Conservation (phyloP, 2,329 filamentous ascomycete genomes). For the Cladosporium sp. region DNA sequence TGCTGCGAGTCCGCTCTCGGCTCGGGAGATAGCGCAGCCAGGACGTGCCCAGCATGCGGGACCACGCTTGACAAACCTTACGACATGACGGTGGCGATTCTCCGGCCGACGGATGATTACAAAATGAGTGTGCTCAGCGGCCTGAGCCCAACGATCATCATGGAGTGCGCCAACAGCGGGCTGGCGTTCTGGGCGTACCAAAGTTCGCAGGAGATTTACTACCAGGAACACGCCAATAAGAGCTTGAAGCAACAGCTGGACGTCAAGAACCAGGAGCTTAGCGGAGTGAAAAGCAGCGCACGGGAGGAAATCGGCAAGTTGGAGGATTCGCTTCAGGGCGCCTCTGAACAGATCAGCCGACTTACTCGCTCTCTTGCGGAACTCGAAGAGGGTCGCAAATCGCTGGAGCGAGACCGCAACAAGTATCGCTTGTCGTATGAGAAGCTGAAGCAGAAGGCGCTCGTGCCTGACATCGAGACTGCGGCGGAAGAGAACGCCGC, state of each 20-base stretch:
- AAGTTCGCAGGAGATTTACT: conserved; percentile 72
- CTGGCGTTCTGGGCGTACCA: conserved; percentile 86
- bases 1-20: conserved; percentile 67
- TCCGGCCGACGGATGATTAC: conserved; percentile 82
- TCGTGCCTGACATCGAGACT: conserved; percentile 49
- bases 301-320: conserved; percentile 2
- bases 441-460: conserved; percentile 51
- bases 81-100: conserved; percentile 65
- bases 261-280: conserved; percentile 67
- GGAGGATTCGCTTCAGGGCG: conserved; percentile 1
- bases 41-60: conserved; percentile 71
- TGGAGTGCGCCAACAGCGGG: conserved; percentile 78
- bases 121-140: conserved; percentile 83
- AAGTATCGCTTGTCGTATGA: conserved; percentile 38
- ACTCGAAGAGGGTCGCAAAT: conserved; percentile 8
- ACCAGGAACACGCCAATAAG: conserved; percentile 54
- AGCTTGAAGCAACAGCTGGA: conserved; percentile 47
- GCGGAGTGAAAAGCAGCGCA: conserved; percentile 18
- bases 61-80: conserved; percentile 64
- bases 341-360: conserved; percentile 4
- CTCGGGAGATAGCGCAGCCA: conserved; percentile 45
- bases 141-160: conserved; percentile 71
- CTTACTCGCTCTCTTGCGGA: conserved; percentile 3
- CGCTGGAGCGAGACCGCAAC: conserved; percentile 6
- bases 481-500: conserved; percentile 52